A percentile compares a stretch with the other conserved stretches of the same genome.
These are phyloP conservation scores for Canna indica DNA, from an alignment of 176 grass and related monocot genomes.

Conservation along the genomic window DNA sequence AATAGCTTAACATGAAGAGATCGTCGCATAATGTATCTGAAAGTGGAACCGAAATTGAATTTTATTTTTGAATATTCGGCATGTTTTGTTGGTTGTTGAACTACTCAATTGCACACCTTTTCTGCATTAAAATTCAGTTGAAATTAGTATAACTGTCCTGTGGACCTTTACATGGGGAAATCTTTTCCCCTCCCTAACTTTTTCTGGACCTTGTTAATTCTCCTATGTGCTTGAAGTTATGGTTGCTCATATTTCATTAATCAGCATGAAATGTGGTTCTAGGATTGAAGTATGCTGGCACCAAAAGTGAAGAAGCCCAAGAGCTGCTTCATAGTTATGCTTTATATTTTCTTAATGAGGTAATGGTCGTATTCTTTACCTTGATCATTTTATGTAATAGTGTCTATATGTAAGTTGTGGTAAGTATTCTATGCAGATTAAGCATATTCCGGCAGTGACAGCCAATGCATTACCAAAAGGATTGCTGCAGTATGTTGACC, in stretches of 20 bases:
- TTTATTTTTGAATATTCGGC: no score
- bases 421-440: slow-evolving; percentile 49
- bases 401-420: slow-evolving; percentile 7
- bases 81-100: no score
- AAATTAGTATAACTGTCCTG: no score
- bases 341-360: slow-evolving; percentile 86
- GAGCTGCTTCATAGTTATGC: slow-evolving; percentile 73
- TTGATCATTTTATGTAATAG: slow-evolving; percentile 18
- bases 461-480: slow-evolving; percentile 55
- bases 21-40: no score
- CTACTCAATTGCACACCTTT: no score
- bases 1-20: no score
- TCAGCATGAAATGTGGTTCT: slow-evolving; percentile 13
- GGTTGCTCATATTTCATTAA: not conserved
- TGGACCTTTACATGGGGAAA: no score
- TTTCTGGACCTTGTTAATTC: not conserved
- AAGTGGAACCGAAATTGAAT: no score
- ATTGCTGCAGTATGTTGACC: slow-evolving; percentile 75
- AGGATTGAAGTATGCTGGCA: slow-evolving; percentile 95
- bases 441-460: slow-evolving; percentile 49
- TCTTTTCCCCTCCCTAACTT: no score
- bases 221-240: not conserved
- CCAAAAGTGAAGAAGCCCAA: slow-evolving; percentile 78
- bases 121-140: no score
- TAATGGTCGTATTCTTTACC: slow-evolving; percentile 19